These are phyloP conservation scores for Lachancea meyersii DNA, from an alignment of 805 yeast genomes.

Conservation along the genomic window DNA sequence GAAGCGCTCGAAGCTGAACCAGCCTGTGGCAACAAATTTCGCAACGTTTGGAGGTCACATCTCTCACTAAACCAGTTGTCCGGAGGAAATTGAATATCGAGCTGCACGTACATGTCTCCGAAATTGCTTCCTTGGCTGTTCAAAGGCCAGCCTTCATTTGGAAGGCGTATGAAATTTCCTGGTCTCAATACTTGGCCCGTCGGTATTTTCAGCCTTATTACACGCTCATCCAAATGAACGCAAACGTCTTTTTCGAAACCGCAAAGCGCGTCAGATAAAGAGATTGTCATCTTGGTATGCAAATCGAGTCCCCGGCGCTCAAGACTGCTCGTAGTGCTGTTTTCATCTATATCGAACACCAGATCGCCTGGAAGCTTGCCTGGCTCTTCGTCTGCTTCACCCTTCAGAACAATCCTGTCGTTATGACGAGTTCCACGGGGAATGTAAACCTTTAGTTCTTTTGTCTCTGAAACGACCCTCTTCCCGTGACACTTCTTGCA, in stretches of 20 bases:
- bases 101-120: constrained; percentile 67
- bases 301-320: constrained; percentile 59
- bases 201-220: constrained; percentile 56
- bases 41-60: constrained; percentile 51
- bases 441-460: constrained; percentile 69
- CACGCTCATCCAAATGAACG: constrained; percentile 75
- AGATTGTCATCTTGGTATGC: constrained; percentile 49
- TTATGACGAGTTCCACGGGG: constrained; percentile 62
- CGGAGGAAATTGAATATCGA: constrained; percentile 74
- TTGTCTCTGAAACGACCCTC: constrained; percentile 55
- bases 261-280: constrained; percentile 76
- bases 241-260: constrained; percentile 65
- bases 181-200: constrained; percentile 79
- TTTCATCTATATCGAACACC: constrained; percentile 51
- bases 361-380: constrained; percentile 77
- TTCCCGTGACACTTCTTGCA: constrained; percentile 75
- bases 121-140: constrained; percentile 30
- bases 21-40: constrained; percentile 46
- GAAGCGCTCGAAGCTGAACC: constrained; percentile 6
- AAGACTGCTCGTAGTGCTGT: constrained; percentile 41
- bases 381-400: constrained; percentile 72
- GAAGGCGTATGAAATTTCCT: constrained; percentile 56
- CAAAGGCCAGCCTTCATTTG: constrained; percentile 81
- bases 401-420: constrained; percentile 54
- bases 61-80: constrained; percentile 81